Base-by-base conservation (phyloP, 768 basidiomycete species). In the Kockovaella imperatae region DNA sequence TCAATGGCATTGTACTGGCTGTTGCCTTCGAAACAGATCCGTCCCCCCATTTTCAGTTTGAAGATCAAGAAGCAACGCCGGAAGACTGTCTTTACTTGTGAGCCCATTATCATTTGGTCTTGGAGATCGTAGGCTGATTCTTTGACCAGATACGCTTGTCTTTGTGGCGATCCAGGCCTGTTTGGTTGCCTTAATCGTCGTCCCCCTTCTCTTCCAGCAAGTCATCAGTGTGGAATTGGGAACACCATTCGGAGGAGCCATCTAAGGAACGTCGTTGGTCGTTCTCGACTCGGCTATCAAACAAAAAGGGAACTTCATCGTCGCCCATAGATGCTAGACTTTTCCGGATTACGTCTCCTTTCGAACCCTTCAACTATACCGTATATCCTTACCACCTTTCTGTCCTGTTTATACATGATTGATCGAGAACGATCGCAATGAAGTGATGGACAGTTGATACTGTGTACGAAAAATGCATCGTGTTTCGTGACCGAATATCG, bases 1-100 rank as follows among this genome's bases (percentile, higher is more conserved):
- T 86, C 90, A 15, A 93, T 82, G 42, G 76, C 89, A 64, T 78
- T 95, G 35, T 93, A 96, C 78, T 97, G 95, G 93, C 75, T 97
- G 8, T 54, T 62, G 42, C 64, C 69, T n/a, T 60, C 56, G 50
- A 67, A 65, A 50, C 69, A 70, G 52, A 70, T 70, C 54, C 62
- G 67, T 41, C 65, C 90, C 2, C 89, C 90, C 0, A 74, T 96
- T 59, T 96, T 87, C 72, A 84, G 84, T 39, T 77, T 87, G 69
- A 88, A 87, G 72, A 85, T 90, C 73, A 84, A 83, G 72, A 80
- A 80, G 68, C 87, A 89, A 67, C 83, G 91, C 45, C 82, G 88
- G 48, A 83, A 83, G 79, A 90, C 91, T 60, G 87, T 93, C 25
- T 64, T 67, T 53, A 64, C 61, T 43, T 72, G 68, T 69, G 41